Evolutionary conservation across 495 filamentous ascomycete genomes (phyloP), one percentile per base, ranked within the genome.

Genomic region (Aspergillus haitiensis): DNA sequence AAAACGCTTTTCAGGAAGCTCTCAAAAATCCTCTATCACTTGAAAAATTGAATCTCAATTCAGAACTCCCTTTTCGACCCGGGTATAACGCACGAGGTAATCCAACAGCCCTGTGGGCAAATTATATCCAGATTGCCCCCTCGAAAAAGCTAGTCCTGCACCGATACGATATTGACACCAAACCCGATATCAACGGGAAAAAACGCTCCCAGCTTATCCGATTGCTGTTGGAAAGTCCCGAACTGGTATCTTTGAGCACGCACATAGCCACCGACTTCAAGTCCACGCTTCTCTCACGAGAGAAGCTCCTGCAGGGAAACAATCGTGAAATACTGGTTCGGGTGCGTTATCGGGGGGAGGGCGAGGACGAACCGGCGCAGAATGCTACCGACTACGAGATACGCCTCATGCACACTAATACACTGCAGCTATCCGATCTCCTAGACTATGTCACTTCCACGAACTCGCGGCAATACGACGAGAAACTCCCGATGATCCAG

Each of bases 371-470:
- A 6, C 21, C n/a, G 27, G 11, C 34, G 10, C 9, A n/a, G 7
- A 31, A 21, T 5, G 13, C 46, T 16, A 15, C 9, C 8, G 15
- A 31, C 6, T 40, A 42, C 8, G n/a, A 31, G 5, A 21, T 42
- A 8, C 13, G 37, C 2, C 46, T 52, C 3, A 44, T 51, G 18
- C 15, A n/a, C 12, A 42, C 46, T 9, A 21, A 35, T 18, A 42
- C 42, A 32, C 15, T 39, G 7, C 15, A 21, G 15, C 37, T 52
- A 33, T 52, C 46, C 3, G 75, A 79, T 2, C 61, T 89, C 2
- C 58, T 83, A 10, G 63, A 75, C 3, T 86, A 85, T 55, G 56
- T 88, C 33, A 73, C 78, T 11, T 81, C 82, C 1, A 78, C 80
- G 18, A 62, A 71, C 63, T 76, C 47, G 31, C 72, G 64, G 69